A percentile compares a stretch with the other conserved stretches of the same genome.
phyloP scores from a whole-genome alignment of 2,329 filamentous ascomycete species.

The Cladosporium sp. region DNA sequence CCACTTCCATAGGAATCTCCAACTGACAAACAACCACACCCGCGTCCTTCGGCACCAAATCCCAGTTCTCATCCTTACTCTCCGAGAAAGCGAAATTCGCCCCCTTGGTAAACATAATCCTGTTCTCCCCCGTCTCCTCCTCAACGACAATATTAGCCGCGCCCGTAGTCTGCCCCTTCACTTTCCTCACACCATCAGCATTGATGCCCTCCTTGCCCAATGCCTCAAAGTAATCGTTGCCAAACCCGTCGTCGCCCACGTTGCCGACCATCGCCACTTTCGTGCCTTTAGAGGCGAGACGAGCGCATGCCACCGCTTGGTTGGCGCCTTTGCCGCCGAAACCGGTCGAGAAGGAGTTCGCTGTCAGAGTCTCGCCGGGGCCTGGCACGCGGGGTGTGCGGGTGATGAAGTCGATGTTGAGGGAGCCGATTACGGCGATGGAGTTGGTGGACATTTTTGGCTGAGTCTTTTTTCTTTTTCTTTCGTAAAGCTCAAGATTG shows the following conservation, averaged over 20 bases:
- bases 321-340: conserved; percentile 93
- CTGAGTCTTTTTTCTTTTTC: background rate
- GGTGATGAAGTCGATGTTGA: conserved; percentile 92
- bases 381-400: conserved; percentile 78
- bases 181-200: conserved; percentile 34
- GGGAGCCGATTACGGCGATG: conserved; percentile 87
- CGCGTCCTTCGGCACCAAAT: conserved; percentile 37
- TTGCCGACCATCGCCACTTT: conserved; percentile 48
- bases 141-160: conserved; percentile 49
- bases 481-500: too few relatives aligned
- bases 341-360: conserved; percentile 71
- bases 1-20: conserved; percentile 42
- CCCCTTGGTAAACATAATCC: conserved; percentile 46
- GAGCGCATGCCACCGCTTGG: conserved; percentile 62
- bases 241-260: conserved; percentile 46
- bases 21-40: conserved; percentile 45
- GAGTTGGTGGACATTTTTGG: conserved; percentile 5
- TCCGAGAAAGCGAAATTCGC: conserved; percentile 41
- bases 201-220: conserved; percentile 43
- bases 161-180: conserved; percentile 44
- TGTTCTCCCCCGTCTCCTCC: conserved; percentile 44
- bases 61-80: conserved; percentile 26
- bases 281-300: conserved; percentile 29
- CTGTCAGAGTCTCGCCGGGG: conserved; percentile 83
- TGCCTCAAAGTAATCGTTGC: conserved; percentile 35